phyloP scores from a whole-genome alignment of 148 eudicot genomes.

The Amaranthus hypochondriacus region DNA sequence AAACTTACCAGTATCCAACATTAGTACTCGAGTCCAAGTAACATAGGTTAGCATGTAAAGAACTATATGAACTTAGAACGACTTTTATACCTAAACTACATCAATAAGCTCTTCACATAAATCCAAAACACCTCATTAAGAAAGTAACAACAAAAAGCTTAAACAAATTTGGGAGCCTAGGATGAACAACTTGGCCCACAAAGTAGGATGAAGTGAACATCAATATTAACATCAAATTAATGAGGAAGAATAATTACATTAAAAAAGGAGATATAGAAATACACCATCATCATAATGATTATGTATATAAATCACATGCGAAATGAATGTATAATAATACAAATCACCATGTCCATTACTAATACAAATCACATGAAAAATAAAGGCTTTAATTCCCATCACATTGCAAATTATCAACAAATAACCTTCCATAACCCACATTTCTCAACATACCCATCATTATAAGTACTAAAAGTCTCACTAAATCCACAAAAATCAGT shows the following conservation, averaged over 20 bases:
- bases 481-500: constrained; percentile 4
- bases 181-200: neutral
- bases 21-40: too few relatives aligned
- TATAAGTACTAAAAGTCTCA: constrained; percentile 9
- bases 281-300: neutral
- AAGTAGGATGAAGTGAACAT: neutral
- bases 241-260: neutral
- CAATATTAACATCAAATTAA: neutral
- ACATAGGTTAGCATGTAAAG: too few relatives aligned
- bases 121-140: constrained; percentile 1
- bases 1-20: too few relatives aligned
- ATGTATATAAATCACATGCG: neutral
- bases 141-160: neutral
- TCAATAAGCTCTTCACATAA: neutral
- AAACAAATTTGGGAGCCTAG: neutral
- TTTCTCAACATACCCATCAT: neutral
- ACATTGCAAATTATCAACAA: constrained; percentile 1
- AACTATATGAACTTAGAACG: neutral
- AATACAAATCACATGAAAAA: constrained; percentile 16
- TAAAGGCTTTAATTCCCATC: neutral
- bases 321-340: neutral
- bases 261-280: neutral
- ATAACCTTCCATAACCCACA: constrained; percentile 1
- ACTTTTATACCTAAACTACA: neutral
- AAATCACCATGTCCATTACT: neutral